Evolutionary conservation across 129 eudicot species (phyloP), one percentile per base, ranked within the genome.

Genomic region (Pittosporum tobira): DNA sequence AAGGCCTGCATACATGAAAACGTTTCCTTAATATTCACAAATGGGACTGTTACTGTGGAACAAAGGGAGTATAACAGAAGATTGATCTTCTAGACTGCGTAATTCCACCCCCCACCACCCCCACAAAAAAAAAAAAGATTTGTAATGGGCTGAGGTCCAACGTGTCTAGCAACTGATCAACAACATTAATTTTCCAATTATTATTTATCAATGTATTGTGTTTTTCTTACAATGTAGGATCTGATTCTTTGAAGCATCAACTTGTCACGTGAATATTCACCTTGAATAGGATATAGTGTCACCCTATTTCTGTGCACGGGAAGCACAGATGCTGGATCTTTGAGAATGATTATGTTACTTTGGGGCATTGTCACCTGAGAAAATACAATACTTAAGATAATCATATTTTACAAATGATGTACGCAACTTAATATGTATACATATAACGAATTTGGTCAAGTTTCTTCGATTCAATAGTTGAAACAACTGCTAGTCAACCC

Each of bases 171-270:
- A 29, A 52, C 19, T 44, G 23, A 65, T 5, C 51, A 59, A 60
- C 28, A 34, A 14, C 18, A 54, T 34, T 25, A 37, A 48, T 51
- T 46, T 25, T 51, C 46, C 16, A 45, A 59, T 49, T 43, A 45
- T 31, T 55, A 61, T 74, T 31, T 55, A 61, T 74, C 56, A 57
- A 47, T 67, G 75, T 51, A 70, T 3, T 38, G 75, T 62, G 75
- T 83, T n/a, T n/a, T n/a, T 69, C 98, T 91, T 91, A 91, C 96
- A 79, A 87, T 91, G 96, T 91, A 91, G 75, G 99, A 86, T 90
- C 83, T 91, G 95, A 91, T 91, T 91, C 99, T 91, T 87, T 91
- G 96, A 72, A 91, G 96, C 96, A 91, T 86, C 96, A 91, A 83
- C 85, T 71, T 83, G 88, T 91, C 87, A 71, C 99, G 81, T 63